Conservation (phyloP, 1,284 basidiomycete genomes). For the Athelia psychrophila region DNA sequence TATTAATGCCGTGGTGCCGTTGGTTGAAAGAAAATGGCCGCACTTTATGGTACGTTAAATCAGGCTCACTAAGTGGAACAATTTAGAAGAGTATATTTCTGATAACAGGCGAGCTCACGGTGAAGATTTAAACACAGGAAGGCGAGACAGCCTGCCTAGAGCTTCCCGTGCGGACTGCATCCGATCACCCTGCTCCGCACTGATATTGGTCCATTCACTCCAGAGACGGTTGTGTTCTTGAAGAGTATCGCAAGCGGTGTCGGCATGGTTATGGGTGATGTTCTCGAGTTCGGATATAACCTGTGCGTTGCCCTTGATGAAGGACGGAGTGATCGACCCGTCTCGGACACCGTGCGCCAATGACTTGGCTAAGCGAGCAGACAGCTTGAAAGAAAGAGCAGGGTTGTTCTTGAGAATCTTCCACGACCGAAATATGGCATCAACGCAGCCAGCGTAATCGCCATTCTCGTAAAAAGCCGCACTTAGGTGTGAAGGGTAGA, state of each 20-base stretch:
- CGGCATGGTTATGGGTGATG: background rate
- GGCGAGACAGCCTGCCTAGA: conserved; percentile 3
- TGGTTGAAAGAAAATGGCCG: background rate
- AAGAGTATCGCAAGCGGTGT: background rate
- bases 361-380: conserved; percentile 9
- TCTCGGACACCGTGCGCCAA: conserved; percentile 3
- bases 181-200: background rate
- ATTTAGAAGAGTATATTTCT: background rate
- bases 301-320: background rate
- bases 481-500: conserved; percentile 10
- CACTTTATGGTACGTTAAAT: background rate
- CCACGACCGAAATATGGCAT: conserved; percentile 9
- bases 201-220: background rate
- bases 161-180: background rate
- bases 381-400: conserved; percentile 3
- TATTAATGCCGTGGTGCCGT: too few relatives aligned
- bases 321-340: background rate
- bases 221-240: background rate
- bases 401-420: conserved; percentile 5
- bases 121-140: conserved; percentile 8
- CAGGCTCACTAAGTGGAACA: background rate
- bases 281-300: background rate
- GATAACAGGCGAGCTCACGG: conserved; percentile 5
- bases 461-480: conserved; percentile 10
- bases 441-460: conserved; percentile 5